Evolutionary conservation across 805 yeast genomes (phyloP).

Genomic region (Saccharomyces eubayanus): DNA sequence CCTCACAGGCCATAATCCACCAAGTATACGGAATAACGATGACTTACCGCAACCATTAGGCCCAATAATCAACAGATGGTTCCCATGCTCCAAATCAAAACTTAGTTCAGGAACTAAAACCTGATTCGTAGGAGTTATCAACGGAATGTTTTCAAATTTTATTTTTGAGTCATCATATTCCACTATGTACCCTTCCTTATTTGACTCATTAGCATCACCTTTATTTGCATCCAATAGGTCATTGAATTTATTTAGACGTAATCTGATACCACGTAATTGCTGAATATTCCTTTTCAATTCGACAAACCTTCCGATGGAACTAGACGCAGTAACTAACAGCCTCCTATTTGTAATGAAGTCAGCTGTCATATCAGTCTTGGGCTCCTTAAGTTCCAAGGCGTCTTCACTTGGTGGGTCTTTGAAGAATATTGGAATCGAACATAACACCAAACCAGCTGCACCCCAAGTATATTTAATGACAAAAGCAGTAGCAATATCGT

Average conservation of each 20-base stretch:
- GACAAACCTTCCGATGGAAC: constrained; percentile 79
- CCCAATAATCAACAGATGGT: constrained; percentile 82
- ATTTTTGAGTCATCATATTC: constrained; percentile 50
- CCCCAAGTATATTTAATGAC: constrained; percentile 92
- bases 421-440: constrained; percentile 82
- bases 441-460: constrained; percentile 81
- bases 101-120: constrained; percentile 55
- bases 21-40: constrained; percentile 79
- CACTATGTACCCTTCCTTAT: constrained; percentile 21
- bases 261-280: constrained; percentile 74
- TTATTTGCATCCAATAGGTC: constrained; percentile 40
- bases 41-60: constrained; percentile 97
- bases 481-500: constrained; percentile 79
- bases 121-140: constrained; percentile 79
- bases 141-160: constrained; percentile 66
- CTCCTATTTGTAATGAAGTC: constrained; percentile 84
- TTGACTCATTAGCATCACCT: constrained; percentile 10
- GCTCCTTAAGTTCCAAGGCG: constrained; percentile 2
- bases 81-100: constrained; percentile 70
- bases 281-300: constrained; percentile 78
- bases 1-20: constrained; percentile 87
- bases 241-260: constrained; percentile 64
- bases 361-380: constrained; percentile 45
- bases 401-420: constrained; percentile 28
- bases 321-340: constrained; percentile 72